phyloP scores from a whole-genome alignment of 163 green algal genomes.

The Scenedesmus sp. region DNA sequence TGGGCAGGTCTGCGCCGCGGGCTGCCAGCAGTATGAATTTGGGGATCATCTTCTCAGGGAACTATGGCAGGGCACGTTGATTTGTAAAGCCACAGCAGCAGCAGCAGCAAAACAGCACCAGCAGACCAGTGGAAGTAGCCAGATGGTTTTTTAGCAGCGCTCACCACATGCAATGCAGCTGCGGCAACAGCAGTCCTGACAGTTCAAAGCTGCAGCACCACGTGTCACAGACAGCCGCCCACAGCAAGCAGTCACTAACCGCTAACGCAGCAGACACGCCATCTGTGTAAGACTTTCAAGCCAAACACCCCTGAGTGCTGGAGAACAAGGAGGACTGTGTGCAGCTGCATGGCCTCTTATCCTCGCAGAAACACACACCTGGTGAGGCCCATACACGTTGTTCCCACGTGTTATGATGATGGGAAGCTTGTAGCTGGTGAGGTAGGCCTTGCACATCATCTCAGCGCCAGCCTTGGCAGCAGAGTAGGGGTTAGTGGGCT shows the following conservation, averaged over 20 bases:
- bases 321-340: too few relatives aligned
- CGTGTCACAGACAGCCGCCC: too few relatives aligned
- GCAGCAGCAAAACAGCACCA: neutral
- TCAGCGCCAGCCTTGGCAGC: constrained; percentile 94
- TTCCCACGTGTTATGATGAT: constrained; percentile 98
- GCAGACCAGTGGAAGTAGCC: too few relatives aligned
- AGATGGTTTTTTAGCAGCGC: too few relatives aligned
- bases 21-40: constrained; percentile 55
- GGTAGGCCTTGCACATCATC: constrained; percentile 97
- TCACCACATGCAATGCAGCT: too few relatives aligned
- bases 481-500: constrained; percentile 99
- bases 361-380: constrained; percentile 57
- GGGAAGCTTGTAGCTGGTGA: constrained; percentile 95
- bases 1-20: constrained; percentile 79
- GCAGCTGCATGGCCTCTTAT: too few relatives aligned
- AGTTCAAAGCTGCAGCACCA: too few relatives aligned
- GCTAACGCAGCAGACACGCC: too few relatives aligned
- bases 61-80: constrained; percentile 44
- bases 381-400: constrained; percentile 99
- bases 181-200: too few relatives aligned
- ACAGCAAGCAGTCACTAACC: too few relatives aligned
- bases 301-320: too few relatives aligned
- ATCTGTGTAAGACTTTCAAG: too few relatives aligned
- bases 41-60: constrained; percentile 89
- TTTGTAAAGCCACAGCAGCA: neutral